Evolutionary conservation across 352 stramenopile genomes (phyloP).

Genomic region (Aphanomyces astaci): DNA sequence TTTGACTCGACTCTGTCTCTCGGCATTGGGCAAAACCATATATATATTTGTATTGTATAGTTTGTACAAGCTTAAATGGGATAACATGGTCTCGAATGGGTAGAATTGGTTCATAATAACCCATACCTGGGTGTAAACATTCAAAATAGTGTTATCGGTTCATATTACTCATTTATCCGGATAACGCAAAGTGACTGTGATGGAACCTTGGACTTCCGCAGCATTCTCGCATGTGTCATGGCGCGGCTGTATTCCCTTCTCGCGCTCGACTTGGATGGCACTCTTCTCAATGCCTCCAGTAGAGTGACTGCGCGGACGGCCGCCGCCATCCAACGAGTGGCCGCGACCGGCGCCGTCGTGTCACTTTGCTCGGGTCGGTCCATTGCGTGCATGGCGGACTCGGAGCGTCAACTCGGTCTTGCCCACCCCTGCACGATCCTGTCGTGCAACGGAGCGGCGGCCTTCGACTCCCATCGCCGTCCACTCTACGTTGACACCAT

Average conservation of each 20-base stretch:
- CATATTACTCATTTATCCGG: no score
- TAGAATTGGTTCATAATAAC: no score
- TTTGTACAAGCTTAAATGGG: no score
- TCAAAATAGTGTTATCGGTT: no score
- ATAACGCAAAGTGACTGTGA: no score
- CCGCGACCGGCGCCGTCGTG: slow-evolving; percentile 7
- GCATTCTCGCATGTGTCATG: background rate
- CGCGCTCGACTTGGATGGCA: slow-evolving; percentile 19
- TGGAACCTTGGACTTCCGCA: no score
- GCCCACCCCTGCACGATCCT: background rate
- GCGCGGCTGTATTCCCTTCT: background rate
- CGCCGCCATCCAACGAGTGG: slow-evolving; percentile 7
- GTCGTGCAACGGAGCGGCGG: slow-evolving; percentile 20
- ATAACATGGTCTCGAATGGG: no score
- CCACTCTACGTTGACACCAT: slow-evolving; percentile 21
- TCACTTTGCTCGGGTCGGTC: slow-evolving; percentile 20
- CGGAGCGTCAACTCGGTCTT: slow-evolving; percentile 1
- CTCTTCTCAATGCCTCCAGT: slow-evolving; percentile 6
- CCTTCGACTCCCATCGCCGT: background rate
- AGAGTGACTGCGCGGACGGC: slow-evolving; percentile 4
- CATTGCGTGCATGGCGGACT: slow-evolving; percentile 18
- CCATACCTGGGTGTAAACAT: no score
- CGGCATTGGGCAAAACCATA: no score
- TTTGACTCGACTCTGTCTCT: no score
- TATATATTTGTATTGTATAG: no score